Evolutionary conservation across 768 basidiomycete species (phyloP).

Genomic region (Mycena venus): DNA sequence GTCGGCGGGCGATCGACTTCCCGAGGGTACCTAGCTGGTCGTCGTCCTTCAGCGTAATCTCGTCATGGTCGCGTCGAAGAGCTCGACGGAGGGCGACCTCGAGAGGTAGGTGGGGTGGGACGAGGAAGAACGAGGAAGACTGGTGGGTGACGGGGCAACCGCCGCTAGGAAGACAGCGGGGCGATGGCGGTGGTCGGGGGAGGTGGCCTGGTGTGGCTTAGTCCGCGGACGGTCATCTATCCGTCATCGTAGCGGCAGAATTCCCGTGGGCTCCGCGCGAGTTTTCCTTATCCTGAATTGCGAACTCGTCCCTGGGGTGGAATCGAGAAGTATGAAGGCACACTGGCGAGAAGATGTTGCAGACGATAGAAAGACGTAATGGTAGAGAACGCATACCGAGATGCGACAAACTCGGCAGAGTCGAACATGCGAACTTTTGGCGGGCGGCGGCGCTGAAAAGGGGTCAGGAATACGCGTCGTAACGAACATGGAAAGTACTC

Average conservation of each 20-base stretch:
- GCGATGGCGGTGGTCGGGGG: not conserved
- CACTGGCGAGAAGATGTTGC: too few species aligned
- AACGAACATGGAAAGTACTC: too few species aligned
- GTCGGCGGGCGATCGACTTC: not conserved
- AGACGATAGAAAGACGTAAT: too few species aligned
- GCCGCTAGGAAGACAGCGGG: not conserved
- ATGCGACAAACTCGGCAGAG: too few species aligned
- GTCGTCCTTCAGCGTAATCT: not conserved
- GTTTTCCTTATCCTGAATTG: too few species aligned
- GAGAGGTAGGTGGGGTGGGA: not conserved
- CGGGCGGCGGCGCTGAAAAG: too few species aligned
- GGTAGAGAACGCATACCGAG: too few species aligned
- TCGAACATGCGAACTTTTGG: too few species aligned
- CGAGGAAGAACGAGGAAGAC: not conserved
- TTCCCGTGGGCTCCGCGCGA: not conserved
- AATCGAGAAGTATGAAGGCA: too few species aligned
- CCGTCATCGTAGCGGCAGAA: not conserved
- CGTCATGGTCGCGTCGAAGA: not conserved
- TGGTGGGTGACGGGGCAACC: not conserved
- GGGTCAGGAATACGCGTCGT: too few species aligned
- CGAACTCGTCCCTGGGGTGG: too few species aligned
- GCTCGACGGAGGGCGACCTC: not conserved
- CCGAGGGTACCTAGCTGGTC: too few species aligned
- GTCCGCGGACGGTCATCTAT: not conserved
- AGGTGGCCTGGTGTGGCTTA: not conserved